phyloP scores from a whole-genome alignment of 768 basidiomycete species.

The Boletus tylopilopsis region DNA sequence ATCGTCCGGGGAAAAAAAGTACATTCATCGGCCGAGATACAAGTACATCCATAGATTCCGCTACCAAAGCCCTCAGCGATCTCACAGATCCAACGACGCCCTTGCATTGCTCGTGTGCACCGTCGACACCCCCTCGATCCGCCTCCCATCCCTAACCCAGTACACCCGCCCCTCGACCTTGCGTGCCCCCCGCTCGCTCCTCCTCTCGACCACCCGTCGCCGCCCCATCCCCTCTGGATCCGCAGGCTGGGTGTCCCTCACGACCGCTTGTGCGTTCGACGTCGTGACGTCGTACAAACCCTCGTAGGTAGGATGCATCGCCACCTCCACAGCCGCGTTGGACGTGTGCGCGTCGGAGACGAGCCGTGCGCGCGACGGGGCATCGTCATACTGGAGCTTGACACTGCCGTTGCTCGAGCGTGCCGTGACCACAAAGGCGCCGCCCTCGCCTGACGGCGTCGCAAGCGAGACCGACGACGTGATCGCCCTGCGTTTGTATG shows the following conservation, averaged over 20 bases:
- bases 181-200: not conserved
- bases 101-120: conserved; percentile 24
- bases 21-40: too few relatives aligned
- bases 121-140: not conserved
- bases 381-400: conserved; percentile 23
- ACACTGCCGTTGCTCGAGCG: conserved; percentile 35
- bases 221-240: conserved; percentile 34
- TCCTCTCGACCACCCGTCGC: conserved; percentile 19
- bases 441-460: conserved; percentile 23
- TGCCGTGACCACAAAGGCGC: conserved; percentile 31
- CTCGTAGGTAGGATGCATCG: conserved; percentile 37
- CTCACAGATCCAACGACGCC: conserved; percentile 15
- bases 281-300: conserved; percentile 35
- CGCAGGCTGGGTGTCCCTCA: conserved; percentile 9
- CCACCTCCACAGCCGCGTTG: conserved; percentile 26
- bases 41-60: too few relatives aligned
- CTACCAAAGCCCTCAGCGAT: too few relatives aligned
- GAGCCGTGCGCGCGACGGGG: conserved; percentile 33
- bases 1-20: too few relatives aligned
- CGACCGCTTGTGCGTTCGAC: conserved; percentile 11
- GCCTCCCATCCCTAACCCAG: conserved; percentile 9
- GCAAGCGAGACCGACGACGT: conserved; percentile 23
- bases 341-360: conserved; percentile 31
- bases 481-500: conserved; percentile 13
- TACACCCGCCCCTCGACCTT: conserved; percentile 11